Base-by-base conservation (phyloP, 805 yeast species). In the Wickerhamomyces ciferrii region DNA sequence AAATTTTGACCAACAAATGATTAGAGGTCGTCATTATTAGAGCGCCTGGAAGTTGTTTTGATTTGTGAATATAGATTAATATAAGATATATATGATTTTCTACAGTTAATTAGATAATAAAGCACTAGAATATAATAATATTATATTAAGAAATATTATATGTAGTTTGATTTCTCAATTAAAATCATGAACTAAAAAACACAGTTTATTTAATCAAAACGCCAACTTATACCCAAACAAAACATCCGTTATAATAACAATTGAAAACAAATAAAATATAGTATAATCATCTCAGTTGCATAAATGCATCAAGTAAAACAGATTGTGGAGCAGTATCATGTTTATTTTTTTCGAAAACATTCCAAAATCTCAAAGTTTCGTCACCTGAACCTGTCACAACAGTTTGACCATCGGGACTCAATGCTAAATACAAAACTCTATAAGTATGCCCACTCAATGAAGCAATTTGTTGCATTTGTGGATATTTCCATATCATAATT, bases 361-460 rank as follows among this genome's bases (percentile, higher is more conserved):
- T 90, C 99, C 99, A 94, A 62, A 94, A 88, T 52, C 99, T 67
- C 47, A 94, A 69, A 0, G 99, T 94, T 65, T 94, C 99, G 67
- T 94, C 99, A 5, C 98, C 99, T 1, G 99, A 97, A 2, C 99
- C 99, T 0, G 99, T 91, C 2, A 92, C 99, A 14, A 94, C 85
- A 0, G 97, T 90, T 51, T 88, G 90, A 0, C 99, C 99, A 67
- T 94, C 98, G 0, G 97, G 96, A 18, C 96, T 86, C 68, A 92
- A 73, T 5, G 96, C 80, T 55, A 94, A 71, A 62, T 94, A 94
- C 43, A 94, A 70, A 13, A 94, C 98, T 51, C 99, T 75, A 60
- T 85, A 88, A 1, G 96, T 88, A 62, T 94, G 99, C 0, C 98
- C 99, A 14, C 96, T 88, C 45, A 94, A 75, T 20, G 91, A 87